Evolutionary conservation across 306 rosid species (phyloP), one percentile per base, ranked within the genome.

Genomic region (Rosa multiflora): DNA sequence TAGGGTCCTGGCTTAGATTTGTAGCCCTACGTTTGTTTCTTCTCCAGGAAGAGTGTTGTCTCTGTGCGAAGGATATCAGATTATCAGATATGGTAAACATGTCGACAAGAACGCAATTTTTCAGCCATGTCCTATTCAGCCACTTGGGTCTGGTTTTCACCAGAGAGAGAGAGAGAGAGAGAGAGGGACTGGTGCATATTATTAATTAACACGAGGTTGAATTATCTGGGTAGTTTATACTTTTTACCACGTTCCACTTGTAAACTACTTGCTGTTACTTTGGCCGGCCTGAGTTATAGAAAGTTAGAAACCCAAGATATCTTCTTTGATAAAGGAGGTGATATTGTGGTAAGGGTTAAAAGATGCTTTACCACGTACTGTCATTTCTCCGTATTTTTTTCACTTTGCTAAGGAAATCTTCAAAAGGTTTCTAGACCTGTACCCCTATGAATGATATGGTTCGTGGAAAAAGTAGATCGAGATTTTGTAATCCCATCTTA

Each of bases 21-120:
- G 74, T 73, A 61, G 85, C 80, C 85, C 74, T 21, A 73, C 76
- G 70, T 69, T 63, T 62, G 42, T 32, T 63, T 63, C 21, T 75
- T 44, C 3, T 29, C n/a, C 7, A 12, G 26, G 39, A 29, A 51
- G 51, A 32, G 46, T 53, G 40, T 77, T 73, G 82, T 76, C 82
- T 26, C 48, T 47, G 59, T 71, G 48, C 40, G 10, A n/a, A 26
- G 52, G 37, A 26, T 20, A 49, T 6, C 46, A 14, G 26, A 37
- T 35, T 20, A 49, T 6, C 46, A 14, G 26, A 37, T 35, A 47
- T 13, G 13, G 12, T 15, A 61, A 17, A 21, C 26, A 46, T 67
- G 56, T 58, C 51, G 82, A 74, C 80, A 67, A 78, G 74, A 13
- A 8, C 67, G 32, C 67, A 43, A 70, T 70, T 76, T 56, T 72